Conservation (phyloP, 306 rosid species). For the Spatholobus suberectus region DNA sequence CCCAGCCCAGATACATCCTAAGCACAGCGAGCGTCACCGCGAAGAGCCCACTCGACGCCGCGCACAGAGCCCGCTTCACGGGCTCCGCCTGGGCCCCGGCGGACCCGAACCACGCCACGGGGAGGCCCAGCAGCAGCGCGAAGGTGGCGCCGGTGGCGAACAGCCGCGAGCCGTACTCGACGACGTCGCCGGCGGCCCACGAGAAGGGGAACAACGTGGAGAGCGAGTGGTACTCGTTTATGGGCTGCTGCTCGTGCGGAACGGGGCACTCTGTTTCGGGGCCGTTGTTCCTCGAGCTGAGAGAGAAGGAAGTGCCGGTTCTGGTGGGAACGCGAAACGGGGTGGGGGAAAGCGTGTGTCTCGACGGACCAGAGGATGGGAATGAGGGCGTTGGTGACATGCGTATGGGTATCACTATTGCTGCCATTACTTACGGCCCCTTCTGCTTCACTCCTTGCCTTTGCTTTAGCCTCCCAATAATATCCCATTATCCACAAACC, state of each 20-base stretch:
- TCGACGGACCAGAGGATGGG: background rate
- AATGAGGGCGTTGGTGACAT: conserved; percentile 14
- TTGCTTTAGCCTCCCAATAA: background rate
- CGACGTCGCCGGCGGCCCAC: conserved; percentile 79
- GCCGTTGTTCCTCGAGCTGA: conserved; percentile 48
- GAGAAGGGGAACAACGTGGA: conserved; percentile 87
- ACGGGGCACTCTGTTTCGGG: conserved; percentile 85
- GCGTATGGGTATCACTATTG: conserved; percentile 30
- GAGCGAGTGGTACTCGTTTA: conserved; percentile 80
- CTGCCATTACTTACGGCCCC: conserved; percentile 46
- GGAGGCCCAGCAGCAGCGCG: conserved; percentile 76
- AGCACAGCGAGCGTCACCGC: conserved; percentile 78
- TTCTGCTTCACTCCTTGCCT: background rate
- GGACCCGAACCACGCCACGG: conserved; percentile 85
- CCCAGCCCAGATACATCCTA: conserved; percentile 97
- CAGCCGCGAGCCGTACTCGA: conserved; percentile 70
- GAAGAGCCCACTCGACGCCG: conserved; percentile 72
- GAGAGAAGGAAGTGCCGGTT: background rate
- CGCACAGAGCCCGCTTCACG: conserved; percentile 59
- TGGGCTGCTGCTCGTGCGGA: conserved; percentile 82
- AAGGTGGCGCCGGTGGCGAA: conserved; percentile 74
- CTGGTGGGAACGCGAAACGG: background rate
- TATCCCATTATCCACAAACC: background rate
- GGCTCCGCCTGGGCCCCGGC: conserved; percentile 77
- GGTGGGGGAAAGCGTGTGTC: conserved; percentile 26